Base-by-base conservation (phyloP, 2,329 filamentous ascomycete species). In the Diplodia scrobiculata region DNA sequence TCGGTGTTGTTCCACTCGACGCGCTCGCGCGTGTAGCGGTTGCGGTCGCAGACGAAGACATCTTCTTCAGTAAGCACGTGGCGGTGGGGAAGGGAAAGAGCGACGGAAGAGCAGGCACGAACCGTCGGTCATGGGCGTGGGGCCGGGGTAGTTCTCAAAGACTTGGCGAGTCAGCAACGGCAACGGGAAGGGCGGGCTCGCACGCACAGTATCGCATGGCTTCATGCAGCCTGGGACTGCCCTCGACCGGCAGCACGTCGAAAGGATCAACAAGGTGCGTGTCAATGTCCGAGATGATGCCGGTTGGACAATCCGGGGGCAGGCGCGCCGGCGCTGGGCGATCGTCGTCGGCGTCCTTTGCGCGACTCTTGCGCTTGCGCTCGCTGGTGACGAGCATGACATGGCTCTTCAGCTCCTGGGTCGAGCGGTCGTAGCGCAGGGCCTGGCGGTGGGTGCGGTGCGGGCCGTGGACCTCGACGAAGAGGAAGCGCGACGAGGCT, bases 331-430 rank as follows among this genome's bases (percentile, higher is more conserved):
- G n/a, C 17, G 21, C 5, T 21, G 21, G 9, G 10, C 10, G 34
- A 36, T 36, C 34, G 1, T 27, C 25, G 36, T 45, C 55, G 5
- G 5, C 5, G 14, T 10, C 21, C 21, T 50, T 47, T 17, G 54
- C 34, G 21, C 21, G 48, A 14, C 11, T 25, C 52, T 32, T 25
- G 21, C 45, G 58, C 36, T 36, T 48, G 3, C n/a, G 25, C n/a
- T 48, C 58, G 27, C 32, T 48, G 10, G 47, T 36, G n/a, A 62
- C 58, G 10, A 48, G 58, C 58, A 48, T 48, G 27, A 62, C 58
- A 34, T 62, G 58, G 41, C 58, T 62, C 17, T 51, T 48, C 3
- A 62, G 58, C 21, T 62, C 41, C 13, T 45, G 58, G 25, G 54
- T 29, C 19, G 54, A 58, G 11, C 54, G 19, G 54, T 58, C 54